Percentiles rank a stretch among this genome's conserved stretches.
Evolutionary conservation across 192 early-diverging fungal species (phyloP).

Genomic region (Backusella westeae): DNA sequence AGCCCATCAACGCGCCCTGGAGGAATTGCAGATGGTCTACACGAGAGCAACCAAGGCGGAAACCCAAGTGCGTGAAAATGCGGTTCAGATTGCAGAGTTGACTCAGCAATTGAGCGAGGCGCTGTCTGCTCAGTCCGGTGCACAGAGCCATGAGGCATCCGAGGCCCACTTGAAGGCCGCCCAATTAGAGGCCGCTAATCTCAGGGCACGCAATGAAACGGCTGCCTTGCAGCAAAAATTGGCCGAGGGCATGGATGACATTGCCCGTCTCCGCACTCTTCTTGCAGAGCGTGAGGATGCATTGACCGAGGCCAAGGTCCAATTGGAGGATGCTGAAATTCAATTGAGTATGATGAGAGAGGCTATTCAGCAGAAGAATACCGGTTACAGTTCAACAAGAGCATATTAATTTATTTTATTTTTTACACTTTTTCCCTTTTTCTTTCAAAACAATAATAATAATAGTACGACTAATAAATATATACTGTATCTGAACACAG

Average conservation of each 20-base stretch:
- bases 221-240: conserved; percentile 44
- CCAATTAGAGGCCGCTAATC: conserved; percentile 47
- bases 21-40: conserved; percentile 44
- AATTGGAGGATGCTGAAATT: conserved; percentile 50
- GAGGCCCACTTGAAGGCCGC: conserved; percentile 43
- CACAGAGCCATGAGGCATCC: conserved; percentile 13
- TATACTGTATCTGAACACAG: too few relatives aligned
- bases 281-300: conserved; percentile 43
- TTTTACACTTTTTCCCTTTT: neutral
- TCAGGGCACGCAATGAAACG: conserved; percentile 47
- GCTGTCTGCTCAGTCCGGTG: conserved; percentile 1
- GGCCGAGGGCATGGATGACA: conserved; percentile 45
- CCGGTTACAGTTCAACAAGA: neutral
- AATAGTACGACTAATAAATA: neutral
- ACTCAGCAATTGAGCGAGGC: conserved; percentile 29
- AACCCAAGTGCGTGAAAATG: conserved; percentile 38
- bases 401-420: neutral
- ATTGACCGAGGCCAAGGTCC: conserved; percentile 35
- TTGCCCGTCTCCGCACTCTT: conserved; percentile 35
- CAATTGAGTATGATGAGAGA: conserved; percentile 46
- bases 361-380: neutral
- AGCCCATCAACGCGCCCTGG: conserved; percentile 48
- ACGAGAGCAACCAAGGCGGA: conserved; percentile 46
- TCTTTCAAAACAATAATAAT: neutral
- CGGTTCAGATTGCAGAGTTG: conserved; percentile 30